Conservation (phyloP, 768 basidiomycete genomes). For the Lanmaoa pseudosensibilis region DNA sequence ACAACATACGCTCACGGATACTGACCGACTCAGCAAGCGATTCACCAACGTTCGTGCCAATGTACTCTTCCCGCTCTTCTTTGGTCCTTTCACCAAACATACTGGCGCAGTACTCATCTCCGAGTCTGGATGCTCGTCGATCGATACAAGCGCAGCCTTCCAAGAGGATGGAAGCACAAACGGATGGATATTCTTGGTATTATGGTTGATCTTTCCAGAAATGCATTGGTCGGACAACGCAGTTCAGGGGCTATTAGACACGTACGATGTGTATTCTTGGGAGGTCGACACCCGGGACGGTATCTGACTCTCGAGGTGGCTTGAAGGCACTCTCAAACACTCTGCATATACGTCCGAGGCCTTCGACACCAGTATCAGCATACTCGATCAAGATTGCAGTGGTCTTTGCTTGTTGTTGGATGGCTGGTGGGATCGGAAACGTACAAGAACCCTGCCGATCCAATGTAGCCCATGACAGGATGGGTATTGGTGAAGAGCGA, state of each 20-base stretch:
- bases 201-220: constrained; percentile 22
- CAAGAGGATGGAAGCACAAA: constrained; percentile 40
- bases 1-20: not conserved
- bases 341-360: constrained; percentile 61
- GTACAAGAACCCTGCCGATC: constrained; percentile 12
- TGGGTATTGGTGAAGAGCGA: constrained; percentile 73
- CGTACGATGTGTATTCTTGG: constrained; percentile 51
- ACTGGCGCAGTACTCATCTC: constrained; percentile 35
- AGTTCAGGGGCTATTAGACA: not conserved
- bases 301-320: constrained; percentile 38
- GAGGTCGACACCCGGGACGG: constrained; percentile 42
- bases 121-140: not conserved
- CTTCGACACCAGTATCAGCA: constrained; percentile 60
- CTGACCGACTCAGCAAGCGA: constrained; percentile 56
- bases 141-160: constrained; percentile 29
- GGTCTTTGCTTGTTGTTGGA: constrained; percentile 17
- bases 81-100: constrained; percentile 79
- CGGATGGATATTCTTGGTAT: constrained; percentile 33
- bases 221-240: constrained; percentile 15
- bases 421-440: constrained; percentile 9
- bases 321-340: constrained; percentile 64
- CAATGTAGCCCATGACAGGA: constrained; percentile 36
- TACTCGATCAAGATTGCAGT: constrained; percentile 59
- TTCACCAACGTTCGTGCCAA: constrained; percentile 78
- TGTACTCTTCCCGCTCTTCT: constrained; percentile 88